Evolutionary conservation across 2,329 filamentous ascomycete species (phyloP).

Genomic region (Pestalotiopsis sp.): DNA sequence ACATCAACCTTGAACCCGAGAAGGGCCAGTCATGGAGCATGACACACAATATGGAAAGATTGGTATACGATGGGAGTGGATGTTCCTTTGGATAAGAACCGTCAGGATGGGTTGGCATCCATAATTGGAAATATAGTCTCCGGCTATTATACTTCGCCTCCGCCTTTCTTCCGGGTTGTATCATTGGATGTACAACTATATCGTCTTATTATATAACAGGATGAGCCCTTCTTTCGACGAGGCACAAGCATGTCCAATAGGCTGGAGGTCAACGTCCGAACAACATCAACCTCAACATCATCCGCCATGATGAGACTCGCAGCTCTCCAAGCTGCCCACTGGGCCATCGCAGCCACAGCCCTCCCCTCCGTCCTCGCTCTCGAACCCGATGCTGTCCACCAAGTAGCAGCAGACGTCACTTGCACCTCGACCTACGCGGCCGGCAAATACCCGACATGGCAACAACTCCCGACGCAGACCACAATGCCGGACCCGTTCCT

Average conservation of each 20-base stretch:
- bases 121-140: not conserved
- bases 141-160: not conserved
- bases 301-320: not conserved
- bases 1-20: too few relatives aligned
- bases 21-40: not conserved
- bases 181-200: not conserved
- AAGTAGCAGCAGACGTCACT: not conserved
- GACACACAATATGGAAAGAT: not conserved
- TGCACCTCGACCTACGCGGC: conserved; percentile 27
- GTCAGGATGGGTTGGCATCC: not conserved
- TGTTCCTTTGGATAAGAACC: not conserved
- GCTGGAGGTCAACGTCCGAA: not conserved
- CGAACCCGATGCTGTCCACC: not conserved
- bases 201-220: not conserved
- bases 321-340: not conserved
- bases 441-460: conserved; percentile 35
- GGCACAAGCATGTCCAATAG: not conserved
- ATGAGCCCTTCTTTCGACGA: not conserved
- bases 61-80: too few relatives aligned
- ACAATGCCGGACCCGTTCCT: conserved; percentile 48
- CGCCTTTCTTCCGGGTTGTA: not conserved
- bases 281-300: not conserved
- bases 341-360: not conserved
- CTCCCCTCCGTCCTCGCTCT: not conserved
- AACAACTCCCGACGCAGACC: conserved; percentile 37